A percentile compares a stretch with the other conserved stretches of the same genome.
phyloP scores from a whole-genome alignment of 441 rosid genomes.

The Geranium incanum region DNA sequence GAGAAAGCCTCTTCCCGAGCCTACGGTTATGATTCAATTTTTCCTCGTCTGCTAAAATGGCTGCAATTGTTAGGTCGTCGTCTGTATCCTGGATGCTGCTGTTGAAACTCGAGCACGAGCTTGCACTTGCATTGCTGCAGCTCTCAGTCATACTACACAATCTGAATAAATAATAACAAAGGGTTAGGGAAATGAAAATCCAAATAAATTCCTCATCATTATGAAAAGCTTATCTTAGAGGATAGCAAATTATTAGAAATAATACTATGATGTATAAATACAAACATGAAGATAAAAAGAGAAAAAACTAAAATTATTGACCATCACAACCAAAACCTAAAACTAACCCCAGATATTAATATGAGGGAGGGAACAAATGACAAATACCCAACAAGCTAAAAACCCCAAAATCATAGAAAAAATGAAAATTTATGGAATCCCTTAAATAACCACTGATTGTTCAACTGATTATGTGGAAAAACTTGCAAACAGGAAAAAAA shows the following conservation, averaged over 20 bases:
- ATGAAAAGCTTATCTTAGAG: constrained; percentile 9
- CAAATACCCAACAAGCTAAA: background rate
- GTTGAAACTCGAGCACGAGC: constrained; percentile 74
- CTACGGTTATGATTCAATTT: constrained; percentile 32
- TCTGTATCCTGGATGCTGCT: constrained; percentile 73
- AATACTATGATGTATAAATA: too few species aligned
- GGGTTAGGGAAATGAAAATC: background rate
- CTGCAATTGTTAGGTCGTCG: constrained; percentile 75
- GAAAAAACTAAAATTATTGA: background rate
- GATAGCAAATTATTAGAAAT: background rate
- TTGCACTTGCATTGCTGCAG: constrained; percentile 28
- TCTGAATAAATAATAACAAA: constrained; percentile 15
- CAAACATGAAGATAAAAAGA: too few species aligned
- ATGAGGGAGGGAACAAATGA: background rate
- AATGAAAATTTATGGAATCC: background rate
- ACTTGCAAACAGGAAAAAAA: background rate
- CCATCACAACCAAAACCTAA: background rate
- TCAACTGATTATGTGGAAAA: too few species aligned
- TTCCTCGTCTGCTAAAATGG: constrained; percentile 61
- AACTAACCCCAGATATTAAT: background rate
- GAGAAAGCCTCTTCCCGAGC: constrained; percentile 81
- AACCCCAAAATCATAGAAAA: background rate
- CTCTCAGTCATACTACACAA: constrained; percentile 46
- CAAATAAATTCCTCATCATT: background rate
- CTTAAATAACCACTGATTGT: background rate